Percentiles rank a stretch among this genome's conserved stretches.
phyloP scores from a whole-genome alignment of 2,329 filamentous ascomycete species.

The Aureobasidium sp. region DNA sequence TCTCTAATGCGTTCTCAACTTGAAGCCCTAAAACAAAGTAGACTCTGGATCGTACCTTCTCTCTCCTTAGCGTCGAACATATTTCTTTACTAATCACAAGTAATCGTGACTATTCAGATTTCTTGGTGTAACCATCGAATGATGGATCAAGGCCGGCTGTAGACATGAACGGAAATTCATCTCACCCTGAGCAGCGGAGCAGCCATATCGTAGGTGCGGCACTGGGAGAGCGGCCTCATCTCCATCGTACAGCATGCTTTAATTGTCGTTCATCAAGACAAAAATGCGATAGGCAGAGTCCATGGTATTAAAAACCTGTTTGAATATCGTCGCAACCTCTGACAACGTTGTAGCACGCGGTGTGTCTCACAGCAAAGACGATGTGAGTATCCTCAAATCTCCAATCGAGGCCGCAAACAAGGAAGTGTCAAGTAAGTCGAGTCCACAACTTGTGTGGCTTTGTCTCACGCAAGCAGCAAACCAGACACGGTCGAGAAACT shows the following conservation, averaged over 20 bases:
- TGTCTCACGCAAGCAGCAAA: not conserved
- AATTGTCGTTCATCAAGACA: not conserved
- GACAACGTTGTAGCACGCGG: not conserved
- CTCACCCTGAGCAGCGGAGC: not conserved
- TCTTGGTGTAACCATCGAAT: not conserved
- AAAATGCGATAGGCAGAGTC: not conserved
- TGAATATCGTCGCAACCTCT: not conserved
- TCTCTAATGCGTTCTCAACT: not conserved
- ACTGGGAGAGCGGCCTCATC: not conserved
- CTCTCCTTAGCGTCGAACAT: not conserved
- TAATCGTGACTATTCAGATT: not conserved
- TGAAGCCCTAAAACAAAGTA: not conserved
- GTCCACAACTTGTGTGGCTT: no score
- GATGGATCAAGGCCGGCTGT: not conserved
- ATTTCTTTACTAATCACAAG: not conserved
- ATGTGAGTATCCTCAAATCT: not conserved
- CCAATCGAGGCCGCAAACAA: not conserved
- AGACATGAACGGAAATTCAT: not conserved
- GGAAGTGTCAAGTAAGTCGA: slow-evolving; percentile 3
- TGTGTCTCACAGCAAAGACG: not conserved
- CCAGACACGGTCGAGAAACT: not conserved
- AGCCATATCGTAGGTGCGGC: not conserved
- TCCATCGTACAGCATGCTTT: not conserved
- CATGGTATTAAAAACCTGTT: not conserved
- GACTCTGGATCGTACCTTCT: not conserved